phyloP scores from a whole-genome alignment of 1,284 basidiomycete species.

The Boletellus deceptivus region DNA sequence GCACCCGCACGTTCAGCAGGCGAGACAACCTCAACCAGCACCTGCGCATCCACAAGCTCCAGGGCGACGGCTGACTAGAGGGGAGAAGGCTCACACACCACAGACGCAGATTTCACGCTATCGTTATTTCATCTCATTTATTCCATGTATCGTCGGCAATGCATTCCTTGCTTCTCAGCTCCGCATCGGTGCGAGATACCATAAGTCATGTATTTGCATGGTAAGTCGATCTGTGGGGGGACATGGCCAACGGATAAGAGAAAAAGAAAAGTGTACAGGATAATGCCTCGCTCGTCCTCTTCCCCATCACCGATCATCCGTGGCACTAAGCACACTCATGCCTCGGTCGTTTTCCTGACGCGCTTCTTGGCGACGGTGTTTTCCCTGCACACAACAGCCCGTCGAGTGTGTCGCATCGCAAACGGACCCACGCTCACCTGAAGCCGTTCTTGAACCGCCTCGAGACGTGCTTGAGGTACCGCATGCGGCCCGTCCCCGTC shows the following conservation, averaged over 20 bases:
- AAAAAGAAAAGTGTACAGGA: slow-evolving; percentile 15
- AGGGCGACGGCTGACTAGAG: slow-evolving; percentile 20
- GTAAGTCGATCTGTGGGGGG: background rate
- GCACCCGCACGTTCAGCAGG: slow-evolving; percentile 75
- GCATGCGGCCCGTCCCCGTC: slow-evolving; percentile 96
- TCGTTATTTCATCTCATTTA: slow-evolving; percentile 22
- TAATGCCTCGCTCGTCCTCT: background rate
- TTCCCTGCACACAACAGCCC: slow-evolving; percentile 51
- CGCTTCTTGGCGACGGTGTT: slow-evolving; percentile 75
- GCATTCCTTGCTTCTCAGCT: background rate
- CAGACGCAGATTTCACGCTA: slow-evolving; percentile 6
- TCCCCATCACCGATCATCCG: background rate
- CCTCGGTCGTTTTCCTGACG: slow-evolving; percentile 44
- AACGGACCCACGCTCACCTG: slow-evolving; percentile 50
- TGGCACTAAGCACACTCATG: slow-evolving; percentile 31
- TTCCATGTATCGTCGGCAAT: slow-evolving; percentile 15
- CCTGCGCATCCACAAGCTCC: slow-evolving; percentile 58
- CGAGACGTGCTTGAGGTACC: slow-evolving; percentile 88
- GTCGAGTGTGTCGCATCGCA: too few species aligned
- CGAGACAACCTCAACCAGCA: slow-evolving; percentile 82
- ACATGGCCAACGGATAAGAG: slow-evolving; percentile 10
- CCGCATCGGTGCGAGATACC: background rate
- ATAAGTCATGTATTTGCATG: slow-evolving; percentile 21
- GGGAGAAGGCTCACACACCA: background rate
- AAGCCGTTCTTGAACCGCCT: slow-evolving; percentile 98